Percentiles rank a stretch among this genome's conserved stretches.
Conservation (phyloP, 257 asterid species). For the Osmanthus fragrans region DNA sequence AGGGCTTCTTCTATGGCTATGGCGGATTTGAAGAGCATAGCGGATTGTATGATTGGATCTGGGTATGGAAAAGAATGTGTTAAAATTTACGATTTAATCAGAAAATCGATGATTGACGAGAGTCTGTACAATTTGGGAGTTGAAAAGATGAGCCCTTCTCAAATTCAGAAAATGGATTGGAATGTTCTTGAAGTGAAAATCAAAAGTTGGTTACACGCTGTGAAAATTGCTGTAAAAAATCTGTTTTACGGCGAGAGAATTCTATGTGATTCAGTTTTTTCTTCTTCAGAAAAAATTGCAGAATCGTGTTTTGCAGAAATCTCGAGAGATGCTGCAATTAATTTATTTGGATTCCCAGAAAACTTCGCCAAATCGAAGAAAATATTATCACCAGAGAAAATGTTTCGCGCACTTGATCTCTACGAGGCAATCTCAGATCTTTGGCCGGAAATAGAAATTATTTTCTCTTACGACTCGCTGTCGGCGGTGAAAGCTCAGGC, state of each 20-base stretch:
- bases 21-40: constrained; percentile 57
- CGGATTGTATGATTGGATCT: constrained; percentile 67
- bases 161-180: constrained; percentile 82
- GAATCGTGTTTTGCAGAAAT: constrained; percentile 71
- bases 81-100: constrained; percentile 48
- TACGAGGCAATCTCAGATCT: constrained; percentile 68
- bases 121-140: constrained; percentile 54
- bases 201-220: constrained; percentile 55
- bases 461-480: constrained; percentile 52
- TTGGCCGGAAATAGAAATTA: constrained; percentile 63
- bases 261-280: constrained; percentile 69
- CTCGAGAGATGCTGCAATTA: constrained; percentile 50
- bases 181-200: constrained; percentile 48
- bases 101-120: constrained; percentile 80
- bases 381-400: constrained; percentile 67
- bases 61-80: constrained; percentile 78
- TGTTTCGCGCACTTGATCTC: constrained; percentile 67
- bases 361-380: constrained; percentile 55
- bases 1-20: constrained; percentile 37
- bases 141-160: constrained; percentile 48
- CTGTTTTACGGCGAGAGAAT: constrained; percentile 67
- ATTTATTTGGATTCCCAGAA: constrained; percentile 53
- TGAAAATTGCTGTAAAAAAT: constrained; percentile 51
- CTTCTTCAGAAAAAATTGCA: constrained; percentile 52
- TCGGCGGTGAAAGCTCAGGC: constrained; percentile 59